These are phyloP conservation scores for Serpula lacrymans DNA, from an alignment of 768 basidiomycete genomes.

Conservation along the genomic window DNA sequence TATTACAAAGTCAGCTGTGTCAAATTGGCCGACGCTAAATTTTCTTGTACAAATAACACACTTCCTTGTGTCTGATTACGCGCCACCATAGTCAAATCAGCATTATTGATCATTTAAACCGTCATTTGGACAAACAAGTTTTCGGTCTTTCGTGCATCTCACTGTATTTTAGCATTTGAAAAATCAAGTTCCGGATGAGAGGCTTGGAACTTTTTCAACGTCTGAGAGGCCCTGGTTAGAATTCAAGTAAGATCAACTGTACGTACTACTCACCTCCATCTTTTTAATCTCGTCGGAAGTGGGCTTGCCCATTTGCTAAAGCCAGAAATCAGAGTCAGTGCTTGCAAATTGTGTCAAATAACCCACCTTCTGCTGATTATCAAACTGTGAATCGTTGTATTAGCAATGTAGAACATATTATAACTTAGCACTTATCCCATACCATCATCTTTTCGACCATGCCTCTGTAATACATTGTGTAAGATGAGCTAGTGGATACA, in stretches of 20 bases:
- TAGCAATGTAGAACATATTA: neutral
- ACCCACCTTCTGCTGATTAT: constrained; percentile 40
- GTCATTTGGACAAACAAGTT: too few species aligned
- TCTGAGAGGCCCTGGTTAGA: constrained; percentile 43
- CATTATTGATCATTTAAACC: too few species aligned
- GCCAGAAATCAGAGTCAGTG: constrained; percentile 5
- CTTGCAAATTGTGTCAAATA: neutral
- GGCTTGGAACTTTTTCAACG: constrained; percentile 84
- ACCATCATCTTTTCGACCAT: constrained; percentile 99
- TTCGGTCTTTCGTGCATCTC: too few species aligned
- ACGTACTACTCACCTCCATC: constrained; percentile 58
- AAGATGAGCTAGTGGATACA: neutral
- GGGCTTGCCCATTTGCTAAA: constrained; percentile 90
- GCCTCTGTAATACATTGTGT: constrained; percentile 47
- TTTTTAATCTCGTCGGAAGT: constrained; percentile 95
- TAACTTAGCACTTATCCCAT: constrained; percentile 32
- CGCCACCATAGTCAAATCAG: too few species aligned
- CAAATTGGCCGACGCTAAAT: too few species aligned
- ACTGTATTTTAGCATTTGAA: constrained; percentile 88
- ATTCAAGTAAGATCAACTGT: constrained; percentile 5
- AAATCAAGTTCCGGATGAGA: constrained; percentile 95
- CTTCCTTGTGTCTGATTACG: too few species aligned
- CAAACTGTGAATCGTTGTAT: constrained; percentile 33
- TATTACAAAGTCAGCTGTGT: too few species aligned
- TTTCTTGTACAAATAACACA: too few species aligned